phyloP scores from a whole-genome alignment of 78 protist genomes.

The Dictyostelium intermedium region DNA sequence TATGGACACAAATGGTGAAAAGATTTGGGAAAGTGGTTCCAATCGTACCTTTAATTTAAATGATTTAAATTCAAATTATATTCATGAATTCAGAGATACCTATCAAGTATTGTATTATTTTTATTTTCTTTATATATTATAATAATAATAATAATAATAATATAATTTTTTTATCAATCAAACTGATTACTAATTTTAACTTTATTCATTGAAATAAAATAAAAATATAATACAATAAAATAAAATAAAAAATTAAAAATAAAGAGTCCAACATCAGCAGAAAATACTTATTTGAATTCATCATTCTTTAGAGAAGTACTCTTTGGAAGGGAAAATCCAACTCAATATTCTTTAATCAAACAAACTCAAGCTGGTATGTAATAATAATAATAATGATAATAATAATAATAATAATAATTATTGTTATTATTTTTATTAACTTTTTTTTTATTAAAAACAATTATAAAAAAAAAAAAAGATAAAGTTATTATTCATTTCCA shows the following conservation, averaged over 20 bases:
- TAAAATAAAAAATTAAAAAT: background rate
- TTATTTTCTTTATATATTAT: too few relatives aligned
- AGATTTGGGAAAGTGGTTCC: conserved; percentile 68
- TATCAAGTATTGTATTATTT: conserved; percentile 33
- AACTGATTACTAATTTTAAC: background rate
- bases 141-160: too few relatives aligned
- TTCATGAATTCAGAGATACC: conserved; percentile 64
- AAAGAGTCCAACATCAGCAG: conserved; percentile 66
- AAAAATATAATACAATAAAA: background rate
- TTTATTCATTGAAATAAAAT: too few relatives aligned
- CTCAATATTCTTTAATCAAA: background rate
- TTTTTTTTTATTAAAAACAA: background rate
- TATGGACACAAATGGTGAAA: conserved; percentile 55
- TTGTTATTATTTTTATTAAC: background rate
- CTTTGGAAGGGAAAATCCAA: background rate
- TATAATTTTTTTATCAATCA: background rate
- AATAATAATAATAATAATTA: too few relatives aligned
- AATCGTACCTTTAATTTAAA: conserved; percentile 20
- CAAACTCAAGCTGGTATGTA: conserved; percentile 10
- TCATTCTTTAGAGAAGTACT: conserved; percentile 54
- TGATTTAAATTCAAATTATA: conserved; percentile 2
- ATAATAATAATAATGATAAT: background rate
- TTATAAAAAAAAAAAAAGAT: background rate
- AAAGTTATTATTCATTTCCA: conserved; percentile 68
- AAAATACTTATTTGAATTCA: conserved; percentile 31